Evolutionary conservation across 2,329 filamentous ascomycete genomes (phyloP), one percentile per base, ranked within the genome.

Genomic region (Fusarium penzigii): DNA sequence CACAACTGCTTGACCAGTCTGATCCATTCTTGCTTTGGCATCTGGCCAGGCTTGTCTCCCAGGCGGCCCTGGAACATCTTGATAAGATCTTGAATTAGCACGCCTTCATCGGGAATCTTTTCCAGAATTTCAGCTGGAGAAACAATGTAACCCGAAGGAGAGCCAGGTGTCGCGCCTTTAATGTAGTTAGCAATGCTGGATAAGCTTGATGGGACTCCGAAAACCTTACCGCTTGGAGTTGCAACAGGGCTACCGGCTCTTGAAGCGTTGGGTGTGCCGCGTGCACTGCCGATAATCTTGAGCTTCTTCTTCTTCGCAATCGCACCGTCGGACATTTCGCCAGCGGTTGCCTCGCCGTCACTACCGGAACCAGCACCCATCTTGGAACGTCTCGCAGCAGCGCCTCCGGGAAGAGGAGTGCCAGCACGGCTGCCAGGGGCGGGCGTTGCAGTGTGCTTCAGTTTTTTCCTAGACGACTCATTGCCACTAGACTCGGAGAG

Each of bases 401-500:
- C 61, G 5, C 62, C 53, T 29, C 71, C 66, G 2, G 80, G 75
- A 42, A 83, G 65, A 16, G 84, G 83, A 9, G 83, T 86, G 12
- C 74, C 75, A 16, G 80, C 75, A 17, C 83, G 80, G 53, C 83
- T 85, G 48, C 75, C 75, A 2, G 77, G 69, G 13, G 79, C 79
- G 14, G 75, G 67, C 3, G 68, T 70, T 2, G 72, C 72, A 56
- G 84, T 81, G 68, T 88, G 88, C 75, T 87, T 89, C 67, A 88
- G 84, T 68, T 82, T 83, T 75, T 90, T 90, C 74, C 94, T 87
- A 20, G 86, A 84, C 1, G 90, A 93, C 69, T 97, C 93, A 62
- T 92, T 95, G 48, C 91, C 93, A 68, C 91, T 96, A 10, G 91
- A 91, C 68, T 97, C 93, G 2, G 92, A 97, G 32, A 89, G 80